Conservation (phyloP, 306 rosid genomes). For the Ormosia emarginata region DNA sequence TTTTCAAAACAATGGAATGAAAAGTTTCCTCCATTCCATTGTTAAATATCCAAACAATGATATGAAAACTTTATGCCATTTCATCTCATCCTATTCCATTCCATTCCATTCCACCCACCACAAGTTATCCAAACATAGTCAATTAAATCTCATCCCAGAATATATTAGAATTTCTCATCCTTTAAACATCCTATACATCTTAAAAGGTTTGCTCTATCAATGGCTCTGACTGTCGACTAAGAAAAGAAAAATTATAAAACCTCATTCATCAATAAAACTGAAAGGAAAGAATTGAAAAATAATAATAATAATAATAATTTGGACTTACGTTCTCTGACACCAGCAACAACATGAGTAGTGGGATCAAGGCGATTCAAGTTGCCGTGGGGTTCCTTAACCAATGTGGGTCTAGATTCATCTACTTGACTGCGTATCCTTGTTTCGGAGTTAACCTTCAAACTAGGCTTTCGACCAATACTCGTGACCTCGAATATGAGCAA, state of each 20-base stretch:
- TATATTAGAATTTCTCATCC: too few species aligned
- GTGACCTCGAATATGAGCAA: conserved; percentile 63
- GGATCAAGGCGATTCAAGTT: conserved; percentile 86
- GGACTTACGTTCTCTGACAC: conserved; percentile 79
- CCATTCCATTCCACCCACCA: too few species aligned
- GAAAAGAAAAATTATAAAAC: not conserved
- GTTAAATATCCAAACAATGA: too few species aligned
- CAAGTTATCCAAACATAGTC: too few species aligned
- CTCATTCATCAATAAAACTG: not conserved
- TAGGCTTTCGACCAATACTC: conserved; percentile 44
- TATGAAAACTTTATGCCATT: too few species aligned
- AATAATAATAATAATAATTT: not conserved
- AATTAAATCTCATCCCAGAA: too few species aligned
- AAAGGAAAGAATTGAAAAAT: not conserved
- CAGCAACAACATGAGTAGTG: conserved; percentile 60
- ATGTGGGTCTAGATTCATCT: conserved; percentile 3
- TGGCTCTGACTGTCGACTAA: not conserved
- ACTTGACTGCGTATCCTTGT: not conserved
- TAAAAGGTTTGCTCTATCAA: not conserved
- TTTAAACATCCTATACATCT: too few species aligned
- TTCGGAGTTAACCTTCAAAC: conserved; percentile 8
- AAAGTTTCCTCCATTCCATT: too few species aligned
- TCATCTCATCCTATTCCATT: too few species aligned
- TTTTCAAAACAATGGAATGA: too few species aligned
- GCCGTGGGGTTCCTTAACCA: conserved; percentile 36